Evolutionary conservation across 352 stramenopile species (phyloP).

Genomic region (Paralagenidium karlingii): DNA sequence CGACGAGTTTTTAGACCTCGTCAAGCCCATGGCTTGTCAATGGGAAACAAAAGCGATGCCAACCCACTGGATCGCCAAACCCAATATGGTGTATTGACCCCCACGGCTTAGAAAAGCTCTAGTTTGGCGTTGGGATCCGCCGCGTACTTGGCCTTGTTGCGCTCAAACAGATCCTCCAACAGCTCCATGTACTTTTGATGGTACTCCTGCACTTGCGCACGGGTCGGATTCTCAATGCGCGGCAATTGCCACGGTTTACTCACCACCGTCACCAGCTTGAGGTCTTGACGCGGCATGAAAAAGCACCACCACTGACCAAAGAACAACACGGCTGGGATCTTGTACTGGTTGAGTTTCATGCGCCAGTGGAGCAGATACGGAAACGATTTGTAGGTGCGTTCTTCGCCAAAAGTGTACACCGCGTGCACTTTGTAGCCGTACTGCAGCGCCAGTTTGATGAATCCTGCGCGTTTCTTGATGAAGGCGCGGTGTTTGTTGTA

Average conservation of each 20-base stretch:
- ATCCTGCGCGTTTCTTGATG: conserved; percentile 84
- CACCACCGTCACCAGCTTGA: conserved; percentile 83
- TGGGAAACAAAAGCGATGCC: too few relatives aligned
- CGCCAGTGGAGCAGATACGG: conserved; percentile 65
- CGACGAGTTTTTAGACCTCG: too few relatives aligned
- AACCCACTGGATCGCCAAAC: too few relatives aligned
- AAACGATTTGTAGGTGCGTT: conserved; percentile 77
- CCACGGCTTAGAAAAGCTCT: too few relatives aligned
- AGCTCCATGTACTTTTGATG: conserved; percentile 79
- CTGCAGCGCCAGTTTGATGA: conserved; percentile 89
- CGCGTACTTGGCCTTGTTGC: conserved; percentile 74
- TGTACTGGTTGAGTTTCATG: conserved; percentile 73
- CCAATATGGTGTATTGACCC: too few relatives aligned
- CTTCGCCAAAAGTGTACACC: conserved; percentile 89
- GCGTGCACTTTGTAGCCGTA: conserved; percentile 83
- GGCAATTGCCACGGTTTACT: conserved; percentile 78
- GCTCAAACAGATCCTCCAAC: conserved; percentile 79
- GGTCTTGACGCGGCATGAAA: conserved; percentile 63
- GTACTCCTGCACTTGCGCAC: conserved; percentile 80
- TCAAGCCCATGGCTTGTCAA: too few relatives aligned
- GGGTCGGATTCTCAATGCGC: conserved; percentile 72
- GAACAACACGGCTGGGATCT: conserved; percentile 74
- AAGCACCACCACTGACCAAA: conserved; percentile 63
- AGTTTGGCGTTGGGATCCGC: conserved; percentile 33
- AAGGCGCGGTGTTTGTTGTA: conserved; percentile 80